Percentiles rank a stretch among this genome's conserved stretches.
Conservation (phyloP, 257 asterid species). For the Solanum paucissectum region DNA sequence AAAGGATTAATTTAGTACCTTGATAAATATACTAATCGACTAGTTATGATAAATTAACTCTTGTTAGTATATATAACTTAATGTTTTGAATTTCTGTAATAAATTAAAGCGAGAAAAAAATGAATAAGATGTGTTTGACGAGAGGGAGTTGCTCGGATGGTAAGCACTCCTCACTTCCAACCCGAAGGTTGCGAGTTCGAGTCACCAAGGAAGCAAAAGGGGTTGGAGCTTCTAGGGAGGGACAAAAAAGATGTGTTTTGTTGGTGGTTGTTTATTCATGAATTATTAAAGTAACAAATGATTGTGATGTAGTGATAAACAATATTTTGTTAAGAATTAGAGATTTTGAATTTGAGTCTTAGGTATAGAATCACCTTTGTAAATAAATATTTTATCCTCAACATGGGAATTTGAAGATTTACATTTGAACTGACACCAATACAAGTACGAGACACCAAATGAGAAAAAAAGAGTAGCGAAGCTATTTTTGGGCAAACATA, state of each 20-base stretch:
- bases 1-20: neutral
- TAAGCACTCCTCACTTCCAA: too few species aligned
- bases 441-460: neutral
- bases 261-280: neutral
- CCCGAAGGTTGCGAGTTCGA: too few species aligned
- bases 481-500: conserved; percentile 18
- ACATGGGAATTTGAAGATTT: neutral
- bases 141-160: too few species aligned
- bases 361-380: neutral
- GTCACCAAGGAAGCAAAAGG: too few species aligned
- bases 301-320: neutral
- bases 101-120: neutral
- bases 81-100: neutral
- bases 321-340: neutral
- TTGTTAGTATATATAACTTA: neutral
- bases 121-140: neutral
- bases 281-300: neutral
- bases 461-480: neutral
- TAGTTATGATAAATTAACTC: neutral
- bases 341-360: neutral
- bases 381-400: neutral
- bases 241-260: neutral
- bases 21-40: neutral
- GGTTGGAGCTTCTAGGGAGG: too few species aligned
- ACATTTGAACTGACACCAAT: neutral